Conservation (phyloP, 1,284 basidiomycete genomes). For the Moesziomyces aphidis region DNA sequence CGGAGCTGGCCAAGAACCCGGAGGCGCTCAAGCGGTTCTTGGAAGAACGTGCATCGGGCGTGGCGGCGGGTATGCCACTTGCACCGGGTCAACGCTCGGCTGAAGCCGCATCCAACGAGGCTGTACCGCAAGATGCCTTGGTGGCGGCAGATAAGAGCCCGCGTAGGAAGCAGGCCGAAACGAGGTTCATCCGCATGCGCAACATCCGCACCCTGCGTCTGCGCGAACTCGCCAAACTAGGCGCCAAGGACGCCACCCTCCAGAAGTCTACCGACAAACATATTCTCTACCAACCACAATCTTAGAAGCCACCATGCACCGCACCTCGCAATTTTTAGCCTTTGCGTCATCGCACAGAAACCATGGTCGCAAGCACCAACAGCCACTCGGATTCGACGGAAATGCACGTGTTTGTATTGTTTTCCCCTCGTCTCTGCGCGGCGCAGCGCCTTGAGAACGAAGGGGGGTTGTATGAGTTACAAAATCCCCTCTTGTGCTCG, state of each 20-base stretch:
- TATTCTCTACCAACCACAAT: conserved; percentile 43
- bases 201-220: conserved; percentile 41
- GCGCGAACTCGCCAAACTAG: conserved; percentile 53
- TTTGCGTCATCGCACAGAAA: too few species aligned
- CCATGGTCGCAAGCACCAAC: neutral
- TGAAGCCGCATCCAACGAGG: neutral
- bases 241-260: conserved; percentile 34
- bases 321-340: neutral
- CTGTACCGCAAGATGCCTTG: conserved; percentile 10
- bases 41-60: conserved; percentile 52
- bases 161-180: conserved; percentile 34
- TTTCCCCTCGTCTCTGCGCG: neutral
- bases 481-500: conserved; percentile 18
- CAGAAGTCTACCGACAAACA: conserved; percentile 13
- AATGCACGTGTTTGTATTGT: conserved; percentile 24
- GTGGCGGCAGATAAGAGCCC: conserved; percentile 2
- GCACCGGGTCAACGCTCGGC: conserved; percentile 57
- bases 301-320: neutral
- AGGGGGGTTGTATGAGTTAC: conserved; percentile 31
- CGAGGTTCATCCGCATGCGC: conserved; percentile 42
- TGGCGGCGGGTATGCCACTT: conserved; percentile 60
- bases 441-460: neutral
- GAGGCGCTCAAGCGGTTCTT: conserved; percentile 55
- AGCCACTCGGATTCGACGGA: neutral
- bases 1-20: conserved; percentile 44